phyloP scores from a whole-genome alignment of 169 alveolate genomes.

The Eimeria nieschulzi region DNA sequence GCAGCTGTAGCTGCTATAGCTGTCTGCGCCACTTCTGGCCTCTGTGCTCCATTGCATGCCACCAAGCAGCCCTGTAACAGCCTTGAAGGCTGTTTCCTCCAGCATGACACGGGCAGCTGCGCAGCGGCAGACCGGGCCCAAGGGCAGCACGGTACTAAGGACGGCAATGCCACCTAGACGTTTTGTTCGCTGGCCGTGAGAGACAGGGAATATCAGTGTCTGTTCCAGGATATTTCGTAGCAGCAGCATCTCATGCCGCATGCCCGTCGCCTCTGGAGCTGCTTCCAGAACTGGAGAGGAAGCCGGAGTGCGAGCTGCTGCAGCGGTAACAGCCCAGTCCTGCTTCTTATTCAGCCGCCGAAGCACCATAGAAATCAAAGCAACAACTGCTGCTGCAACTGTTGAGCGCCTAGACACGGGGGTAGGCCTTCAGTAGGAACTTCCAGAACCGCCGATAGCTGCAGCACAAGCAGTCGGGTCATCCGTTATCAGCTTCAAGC shows the following conservation, averaged over 20 bases:
- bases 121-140: slow-evolving; percentile 26
- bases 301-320: slow-evolving; percentile 15
- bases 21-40: slow-evolving; percentile 7
- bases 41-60: neutral
- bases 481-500: neutral
- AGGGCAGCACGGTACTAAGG: slow-evolving; percentile 23
- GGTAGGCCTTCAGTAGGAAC: neutral
- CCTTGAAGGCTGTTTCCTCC: neutral
- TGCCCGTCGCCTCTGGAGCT: neutral
- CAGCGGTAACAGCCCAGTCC: neutral
- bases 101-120: neutral
- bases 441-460: slow-evolving; percentile 26
- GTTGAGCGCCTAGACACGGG: slow-evolving; percentile 2
- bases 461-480: neutral
- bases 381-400: slow-evolving; percentile 23
- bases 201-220: slow-evolving; percentile 28
- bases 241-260: slow-evolving; percentile 7
- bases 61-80: neutral
- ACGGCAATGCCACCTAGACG: slow-evolving; percentile 35
- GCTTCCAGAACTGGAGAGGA: neutral
- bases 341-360: slow-evolving; percentile 18
- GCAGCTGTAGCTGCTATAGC: slow-evolving; percentile 16
- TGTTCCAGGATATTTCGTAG: slow-evolving; percentile 22
- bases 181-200: neutral
- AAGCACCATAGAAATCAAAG: slow-evolving; percentile 13